Evolutionary conservation across 2,329 filamentous ascomycete species (phyloP).

Genomic region (Diplocarpon mali): DNA sequence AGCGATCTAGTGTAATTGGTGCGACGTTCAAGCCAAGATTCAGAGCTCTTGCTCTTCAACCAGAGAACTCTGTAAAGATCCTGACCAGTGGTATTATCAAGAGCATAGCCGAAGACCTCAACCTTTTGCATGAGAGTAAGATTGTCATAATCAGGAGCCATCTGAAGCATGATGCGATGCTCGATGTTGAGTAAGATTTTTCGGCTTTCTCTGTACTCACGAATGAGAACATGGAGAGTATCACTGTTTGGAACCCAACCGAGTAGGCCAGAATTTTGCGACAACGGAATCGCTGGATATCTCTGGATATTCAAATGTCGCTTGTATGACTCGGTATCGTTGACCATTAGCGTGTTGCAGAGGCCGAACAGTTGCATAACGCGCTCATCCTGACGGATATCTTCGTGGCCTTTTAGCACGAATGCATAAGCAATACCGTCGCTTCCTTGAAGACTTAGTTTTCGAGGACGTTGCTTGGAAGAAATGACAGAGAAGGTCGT

Average conservation of each 20-base stretch:
- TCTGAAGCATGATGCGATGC: constrained; percentile 98
- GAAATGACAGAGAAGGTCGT: constrained; percentile 84
- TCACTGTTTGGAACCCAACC: constrained; percentile 98
- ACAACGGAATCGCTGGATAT: constrained; percentile 93
- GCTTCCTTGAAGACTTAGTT: constrained; percentile 77
- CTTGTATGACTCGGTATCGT: constrained; percentile 94
- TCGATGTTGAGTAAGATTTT: constrained; percentile 99
- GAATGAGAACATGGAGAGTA: constrained; percentile 89
- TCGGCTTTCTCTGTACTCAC: constrained; percentile 91
- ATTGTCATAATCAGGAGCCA: constrained; percentile 98
- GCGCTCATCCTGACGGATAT: constrained; percentile 96
- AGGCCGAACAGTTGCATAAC: constrained; percentile 99
- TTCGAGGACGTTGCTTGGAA: constrained; percentile 90
- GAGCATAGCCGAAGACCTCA: constrained; percentile 96
- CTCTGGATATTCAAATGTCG: constrained; percentile 92
- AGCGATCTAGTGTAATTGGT: constrained; percentile 98
- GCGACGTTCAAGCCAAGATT: constrained; percentile 91
- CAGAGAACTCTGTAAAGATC: constrained; percentile 96
- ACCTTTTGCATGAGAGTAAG: constrained; percentile 99
- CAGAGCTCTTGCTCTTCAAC: constrained; percentile 97
- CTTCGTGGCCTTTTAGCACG: constrained; percentile 94
- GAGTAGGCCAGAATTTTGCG: constrained; percentile 87
- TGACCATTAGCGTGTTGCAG: constrained; percentile 87
- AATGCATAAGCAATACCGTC: constrained; percentile 85
- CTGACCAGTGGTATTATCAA: constrained; percentile 98